Percentiles rank a stretch among this genome's conserved stretches.
Conservation (phyloP, 805 yeast species). For the Saccharomycopsis lassenensis region DNA sequence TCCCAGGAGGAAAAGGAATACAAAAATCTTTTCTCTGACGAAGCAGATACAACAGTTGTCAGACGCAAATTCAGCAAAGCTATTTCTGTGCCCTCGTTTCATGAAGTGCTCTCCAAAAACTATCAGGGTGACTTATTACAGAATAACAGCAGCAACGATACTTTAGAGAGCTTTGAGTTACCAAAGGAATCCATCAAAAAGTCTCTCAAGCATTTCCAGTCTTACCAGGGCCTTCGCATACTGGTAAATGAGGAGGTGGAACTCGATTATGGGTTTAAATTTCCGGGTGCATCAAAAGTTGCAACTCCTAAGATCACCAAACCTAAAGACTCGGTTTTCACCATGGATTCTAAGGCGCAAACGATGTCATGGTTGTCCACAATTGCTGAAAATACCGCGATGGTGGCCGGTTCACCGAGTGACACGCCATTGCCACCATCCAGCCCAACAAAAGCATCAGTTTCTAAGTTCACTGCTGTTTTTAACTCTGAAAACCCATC, state of each 20-base stretch:
- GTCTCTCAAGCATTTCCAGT: constrained; percentile 11
- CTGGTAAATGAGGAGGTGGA: constrained; percentile 1
- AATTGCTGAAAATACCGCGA: constrained; percentile 2
- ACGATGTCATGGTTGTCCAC: constrained; percentile 11
- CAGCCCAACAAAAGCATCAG: constrained; percentile 10
- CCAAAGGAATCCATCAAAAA: not conserved
- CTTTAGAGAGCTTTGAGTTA: not conserved
- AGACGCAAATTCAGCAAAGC: constrained; percentile 6
- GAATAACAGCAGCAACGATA: not conserved
- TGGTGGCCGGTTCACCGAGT: no score
- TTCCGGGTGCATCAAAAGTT: not conserved
- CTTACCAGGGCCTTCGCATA: constrained; percentile 12
- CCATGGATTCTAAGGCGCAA: constrained; percentile 5
- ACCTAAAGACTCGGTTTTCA: not conserved
- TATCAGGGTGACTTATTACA: constrained; percentile 9
- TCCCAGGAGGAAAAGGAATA: not conserved
- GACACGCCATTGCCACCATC: no score
- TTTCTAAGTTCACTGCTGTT: constrained; percentile 9
- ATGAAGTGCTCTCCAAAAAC: constrained; percentile 1
- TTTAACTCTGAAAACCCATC: no score
- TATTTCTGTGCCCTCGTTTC: constrained; percentile 10
- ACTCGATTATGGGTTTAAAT: constrained; percentile 11
- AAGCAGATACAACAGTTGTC: constrained; percentile 1
- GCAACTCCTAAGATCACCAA: not conserved
- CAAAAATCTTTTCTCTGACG: constrained; percentile 1